Base-by-base conservation (phyloP, 2,329 filamentous ascomycete species). In the Monosporascus sp. region DNA sequence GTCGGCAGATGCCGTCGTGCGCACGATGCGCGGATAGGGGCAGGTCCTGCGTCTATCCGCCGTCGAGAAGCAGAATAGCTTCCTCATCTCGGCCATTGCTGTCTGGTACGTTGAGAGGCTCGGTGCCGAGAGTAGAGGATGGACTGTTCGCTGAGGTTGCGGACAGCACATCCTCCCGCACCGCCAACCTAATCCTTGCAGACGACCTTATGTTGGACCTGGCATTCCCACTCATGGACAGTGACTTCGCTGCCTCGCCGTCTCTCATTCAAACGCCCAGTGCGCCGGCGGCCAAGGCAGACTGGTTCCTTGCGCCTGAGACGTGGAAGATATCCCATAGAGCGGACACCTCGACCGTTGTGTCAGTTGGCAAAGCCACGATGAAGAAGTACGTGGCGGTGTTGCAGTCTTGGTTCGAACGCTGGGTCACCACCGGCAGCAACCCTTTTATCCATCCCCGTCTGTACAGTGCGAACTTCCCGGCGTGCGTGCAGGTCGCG, bases 361-460 rank as follows among this genome's bases (percentile, higher is more conserved):
- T 8, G 26, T 2, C 26, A 28, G 31, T 37, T 35, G 22, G 41
- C 31, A 5, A 7, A 9, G 28, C 28, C 17, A 44, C 20, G 5
- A 8, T 65, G 43, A 55, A 54, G 22, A 47, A 47, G 5, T 54
- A 50, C 31, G 50, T 62, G 20, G 31, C 35, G 14, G 43, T 45
- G 1, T 26, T 65, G 35, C 51, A 60, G 53, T 26, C 38, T 18
- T 69, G 67, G 66, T 53, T 69, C 5, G 28, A 35, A 22, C 45
- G 47, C 2, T 72, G 69, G 68, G 56, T 60, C 24, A 50, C 52
- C 1, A 63, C 59, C 8, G 65, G 68, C 5, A 52, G 56, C 49
- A 68, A 60, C 35, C 61, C 68, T 1, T 67, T 72, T 46, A 65
- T 71, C 9, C 70, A 72, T 53, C 7, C 51, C 0, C 53, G 53